Percentiles rank a stretch among this genome's conserved stretches.
Evolutionary conservation across 2,329 filamentous ascomycete genomes (phyloP).

Genomic region (Septoria linicola): DNA sequence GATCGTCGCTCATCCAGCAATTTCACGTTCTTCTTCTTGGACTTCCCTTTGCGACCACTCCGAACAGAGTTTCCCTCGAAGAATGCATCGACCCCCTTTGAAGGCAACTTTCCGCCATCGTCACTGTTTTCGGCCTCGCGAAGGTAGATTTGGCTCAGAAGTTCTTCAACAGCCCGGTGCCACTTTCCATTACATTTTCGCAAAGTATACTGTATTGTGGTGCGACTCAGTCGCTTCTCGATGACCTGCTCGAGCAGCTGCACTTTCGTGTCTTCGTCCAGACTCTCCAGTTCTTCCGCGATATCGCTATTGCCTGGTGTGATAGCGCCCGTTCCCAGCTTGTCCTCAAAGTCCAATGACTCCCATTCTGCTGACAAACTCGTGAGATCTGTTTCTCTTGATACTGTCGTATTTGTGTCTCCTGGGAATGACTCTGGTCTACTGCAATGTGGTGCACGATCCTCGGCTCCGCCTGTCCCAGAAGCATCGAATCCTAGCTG

Average conservation of each 20-base stretch:
- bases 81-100: constrained; percentile 82
- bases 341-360: constrained; percentile 31
- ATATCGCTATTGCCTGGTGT: constrained; percentile 27
- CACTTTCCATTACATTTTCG: constrained; percentile 67
- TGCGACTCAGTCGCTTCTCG: constrained; percentile 59
- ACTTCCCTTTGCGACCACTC: constrained; percentile 48
- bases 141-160: constrained; percentile 77
- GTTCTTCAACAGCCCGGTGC: constrained; percentile 70
- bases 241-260: constrained; percentile 68
- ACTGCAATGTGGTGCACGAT: constrained; percentile 18
- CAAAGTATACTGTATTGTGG: constrained; percentile 66
- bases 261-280: constrained; percentile 63
- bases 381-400: constrained; percentile 52
- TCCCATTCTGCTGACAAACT: constrained; percentile 51
- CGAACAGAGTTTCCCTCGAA: constrained; percentile 55
- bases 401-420: constrained; percentile 41
- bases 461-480: constrained; percentile 57
- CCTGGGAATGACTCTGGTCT: constrained; percentile 39
- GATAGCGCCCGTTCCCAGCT: constrained; percentile 24
- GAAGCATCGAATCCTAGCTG: constrained; percentile 70
- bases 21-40: constrained; percentile 40
- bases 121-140: constrained; percentile 61
- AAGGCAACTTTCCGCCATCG: constrained; percentile 44
- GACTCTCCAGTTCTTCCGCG: constrained; percentile 39
- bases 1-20: constrained; percentile 31